phyloP scores from a whole-genome alignment of 805 yeast species.

The Candida pseudoglaebosa region DNA sequence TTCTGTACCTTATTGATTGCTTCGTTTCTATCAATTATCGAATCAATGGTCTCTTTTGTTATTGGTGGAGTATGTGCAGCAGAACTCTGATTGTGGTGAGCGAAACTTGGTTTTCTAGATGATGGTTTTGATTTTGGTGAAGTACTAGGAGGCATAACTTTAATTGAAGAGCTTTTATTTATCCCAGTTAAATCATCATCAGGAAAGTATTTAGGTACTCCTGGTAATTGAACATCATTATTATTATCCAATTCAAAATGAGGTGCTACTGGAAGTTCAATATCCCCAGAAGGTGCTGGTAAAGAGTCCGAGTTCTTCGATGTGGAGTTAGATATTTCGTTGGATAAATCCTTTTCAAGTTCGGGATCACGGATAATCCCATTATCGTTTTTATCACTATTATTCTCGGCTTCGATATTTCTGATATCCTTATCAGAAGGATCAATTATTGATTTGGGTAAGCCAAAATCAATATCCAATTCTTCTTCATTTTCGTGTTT shows the following conservation, averaged over 20 bases:
- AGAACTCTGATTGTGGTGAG: not conserved
- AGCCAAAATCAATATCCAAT: not conserved
- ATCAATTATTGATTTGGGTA: slow-evolving; percentile 10
- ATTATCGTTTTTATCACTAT: no score
- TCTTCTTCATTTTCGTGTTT: not conserved
- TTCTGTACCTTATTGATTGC: slow-evolving; percentile 59
- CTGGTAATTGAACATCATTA: slow-evolving; percentile 32
- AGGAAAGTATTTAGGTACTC: slow-evolving; percentile 40
- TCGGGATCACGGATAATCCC: no score
- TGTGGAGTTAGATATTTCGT: not conserved
- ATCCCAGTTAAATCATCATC: slow-evolving; percentile 35
- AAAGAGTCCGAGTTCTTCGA: slow-evolving; percentile 13
- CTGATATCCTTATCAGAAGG: not conserved
- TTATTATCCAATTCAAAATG: slow-evolving; percentile 27
- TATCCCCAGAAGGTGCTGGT: not conserved
- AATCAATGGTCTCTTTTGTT: slow-evolving; percentile 38
- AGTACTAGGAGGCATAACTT: slow-evolving; percentile 26
- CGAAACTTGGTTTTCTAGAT: slow-evolving; percentile 3
- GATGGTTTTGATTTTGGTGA: slow-evolving; percentile 2
- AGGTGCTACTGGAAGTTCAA: slow-evolving; percentile 37
- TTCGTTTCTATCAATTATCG: slow-evolving; percentile 53
- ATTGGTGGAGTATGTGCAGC: slow-evolving; percentile 10
- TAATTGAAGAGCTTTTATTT: slow-evolving; percentile 35
- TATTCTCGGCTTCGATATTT: not conserved
- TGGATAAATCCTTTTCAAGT: no score